Base-by-base conservation (phyloP, 768 basidiomycete species). In the Kwoniella pini region DNA sequence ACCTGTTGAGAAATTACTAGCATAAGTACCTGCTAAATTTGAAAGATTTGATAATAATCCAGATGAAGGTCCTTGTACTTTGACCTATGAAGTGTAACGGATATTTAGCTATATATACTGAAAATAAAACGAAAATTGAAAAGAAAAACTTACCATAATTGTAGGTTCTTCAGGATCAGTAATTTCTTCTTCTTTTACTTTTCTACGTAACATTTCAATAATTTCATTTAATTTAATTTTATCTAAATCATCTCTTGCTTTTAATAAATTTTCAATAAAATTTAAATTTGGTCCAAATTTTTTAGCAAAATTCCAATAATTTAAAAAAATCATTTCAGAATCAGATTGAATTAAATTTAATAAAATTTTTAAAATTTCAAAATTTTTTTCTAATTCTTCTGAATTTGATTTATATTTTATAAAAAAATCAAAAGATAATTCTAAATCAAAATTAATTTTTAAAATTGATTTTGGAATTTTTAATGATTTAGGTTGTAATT, bases 291-390 rank as follows among this genome's bases (percentile, higher is more conserved):
- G 92, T 4, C 96, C 96, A 77, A 95, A 89, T 22, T 88, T 86
- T 72, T 90, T 90, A 17, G 93, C 94, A 77, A 99, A 98, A 3
- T 75, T 82, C 87, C 90, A 96, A 79, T 89, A 96, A 11, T 93
- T 93, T 55, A 98, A 80, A 82, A 95, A 95, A 2, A 88, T 87
- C 79, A 97, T 85, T 63, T 88, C 88, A 80, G 88, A 88, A 40
- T 88, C 90, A 1, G 94, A 90, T 61, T 90, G 87, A 31, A 96
- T 80, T 74, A 97, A 83, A 3, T 86, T 82, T 22, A 91, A 81
- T 38, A 92, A 84, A 82, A 87, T 82, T 76, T 97, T 91, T 56
- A 97, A 78, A 33, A 97, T 86, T 71, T 91, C 89, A 64, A 99
- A 91, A 65, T 86, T 84, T 31, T 80, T 79, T 71, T 95, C 90